Evolutionary conservation across 768 basidiomycete genomes (phyloP).

Genomic region (Rhizopogon sp.): DNA sequence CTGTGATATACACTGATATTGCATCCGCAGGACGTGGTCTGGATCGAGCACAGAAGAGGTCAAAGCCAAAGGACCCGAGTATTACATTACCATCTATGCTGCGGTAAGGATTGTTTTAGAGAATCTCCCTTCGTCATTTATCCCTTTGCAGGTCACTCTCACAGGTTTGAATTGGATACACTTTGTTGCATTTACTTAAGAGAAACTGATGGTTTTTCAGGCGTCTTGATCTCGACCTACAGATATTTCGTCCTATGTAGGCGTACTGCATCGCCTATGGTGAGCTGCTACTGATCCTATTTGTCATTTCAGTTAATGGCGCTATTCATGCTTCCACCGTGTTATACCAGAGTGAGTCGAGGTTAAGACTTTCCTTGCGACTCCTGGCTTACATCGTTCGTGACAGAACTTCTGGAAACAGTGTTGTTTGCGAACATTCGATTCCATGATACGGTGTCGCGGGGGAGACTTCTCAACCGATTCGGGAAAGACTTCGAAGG

Average conservation of each 20-base stretch:
- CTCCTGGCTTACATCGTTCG: constrained; percentile 9
- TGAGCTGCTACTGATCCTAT: constrained; percentile 4
- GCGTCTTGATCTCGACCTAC: constrained; percentile 48
- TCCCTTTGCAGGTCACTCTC: constrained; percentile 27
- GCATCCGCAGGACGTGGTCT: constrained; percentile 48
- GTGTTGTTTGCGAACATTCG: constrained; percentile 86
- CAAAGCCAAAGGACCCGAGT: constrained; percentile 36
- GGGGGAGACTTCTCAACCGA: constrained; percentile 77
- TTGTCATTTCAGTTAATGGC: constrained; percentile 47
- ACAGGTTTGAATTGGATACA: constrained; percentile 10
- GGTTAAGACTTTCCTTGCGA: not conserved
- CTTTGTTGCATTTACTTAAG: not conserved
- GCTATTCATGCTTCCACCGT: constrained; percentile 78
- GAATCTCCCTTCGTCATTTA: constrained; percentile 20
- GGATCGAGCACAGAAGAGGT: constrained; percentile 38
- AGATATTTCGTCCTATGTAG: constrained; percentile 71
- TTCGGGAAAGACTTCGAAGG: constrained; percentile 91
- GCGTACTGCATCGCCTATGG: constrained; percentile 14
- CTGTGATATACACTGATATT: constrained; percentile 20
- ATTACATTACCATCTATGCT: constrained; percentile 60
- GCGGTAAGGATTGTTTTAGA: constrained; percentile 31
- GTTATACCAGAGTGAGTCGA: constrained; percentile 58
- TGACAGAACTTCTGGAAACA: constrained; percentile 56
- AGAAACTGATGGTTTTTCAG: constrained; percentile 13
- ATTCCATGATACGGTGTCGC: constrained; percentile 89